A percentile compares a stretch with the other conserved stretches of the same genome.
Evolutionary conservation across 306 rosid genomes (phyloP).

Genomic region (Phaseolus lunatus): DNA sequence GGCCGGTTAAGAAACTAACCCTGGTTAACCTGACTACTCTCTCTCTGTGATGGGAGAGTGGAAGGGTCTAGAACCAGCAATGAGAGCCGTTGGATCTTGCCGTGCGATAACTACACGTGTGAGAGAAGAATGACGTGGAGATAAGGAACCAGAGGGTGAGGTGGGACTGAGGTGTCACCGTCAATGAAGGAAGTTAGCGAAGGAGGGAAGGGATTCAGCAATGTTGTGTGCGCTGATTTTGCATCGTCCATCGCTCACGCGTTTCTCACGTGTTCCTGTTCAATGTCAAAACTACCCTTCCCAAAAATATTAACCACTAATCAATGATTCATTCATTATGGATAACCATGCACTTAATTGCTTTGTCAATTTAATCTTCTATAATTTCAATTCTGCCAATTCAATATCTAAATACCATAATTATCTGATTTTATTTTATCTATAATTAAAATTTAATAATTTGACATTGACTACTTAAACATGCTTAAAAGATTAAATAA

Average conservation of each 20-base stretch:
- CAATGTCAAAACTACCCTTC: slow-evolving; percentile 30
- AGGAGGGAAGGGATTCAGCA: slow-evolving; percentile 14
- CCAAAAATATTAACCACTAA: neutral
- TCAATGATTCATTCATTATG: too few species aligned
- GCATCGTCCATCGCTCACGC: slow-evolving; percentile 33
- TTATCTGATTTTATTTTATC: too few species aligned
- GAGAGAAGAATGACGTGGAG: slow-evolving; percentile 60
- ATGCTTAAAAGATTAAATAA: too few species aligned
- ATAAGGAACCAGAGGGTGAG: slow-evolving; percentile 57
- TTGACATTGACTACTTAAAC: too few species aligned
- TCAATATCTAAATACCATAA: too few species aligned
- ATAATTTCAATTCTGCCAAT: too few species aligned
- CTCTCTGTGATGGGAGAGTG: neutral
- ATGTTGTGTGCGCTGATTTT: slow-evolving; percentile 45
- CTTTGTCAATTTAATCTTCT: too few species aligned
- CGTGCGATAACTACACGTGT: slow-evolving; percentile 31
- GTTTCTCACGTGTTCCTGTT: neutral
- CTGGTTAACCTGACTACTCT: slow-evolving; percentile 54
- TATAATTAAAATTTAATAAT: too few species aligned
- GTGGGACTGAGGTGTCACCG: slow-evolving; percentile 48
- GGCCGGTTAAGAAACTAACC: slow-evolving; percentile 58
- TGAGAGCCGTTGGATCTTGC: slow-evolving; percentile 52
- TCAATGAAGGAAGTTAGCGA: slow-evolving; percentile 33
- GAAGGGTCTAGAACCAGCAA: slow-evolving; percentile 75
- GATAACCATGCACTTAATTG: too few species aligned